Evolutionary conservation across 75 land plant species (phyloP).

Genomic region (Isoetes taiwanensis): DNA sequence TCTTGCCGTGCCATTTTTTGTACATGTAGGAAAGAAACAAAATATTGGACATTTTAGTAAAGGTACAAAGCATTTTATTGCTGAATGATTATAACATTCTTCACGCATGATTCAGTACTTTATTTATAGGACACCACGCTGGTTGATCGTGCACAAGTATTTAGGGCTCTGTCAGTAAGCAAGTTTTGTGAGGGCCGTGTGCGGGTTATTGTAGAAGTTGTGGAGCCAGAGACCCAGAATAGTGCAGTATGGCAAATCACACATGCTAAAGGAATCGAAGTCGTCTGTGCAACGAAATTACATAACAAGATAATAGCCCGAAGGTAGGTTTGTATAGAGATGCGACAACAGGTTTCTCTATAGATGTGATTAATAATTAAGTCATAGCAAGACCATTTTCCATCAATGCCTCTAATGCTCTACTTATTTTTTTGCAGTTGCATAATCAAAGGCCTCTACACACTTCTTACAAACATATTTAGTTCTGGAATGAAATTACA

Average conservation of each 20-base stretch:
- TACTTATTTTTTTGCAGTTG: constrained; percentile 7
- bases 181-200: constrained; percentile 11
- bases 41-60: too few species aligned
- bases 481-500: constrained; percentile 5
- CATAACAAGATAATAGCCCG: constrained; percentile 22
- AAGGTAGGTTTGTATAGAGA: constrained; percentile 10
- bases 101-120: too few species aligned
- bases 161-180: constrained; percentile 21
- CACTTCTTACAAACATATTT: constrained; percentile 11
- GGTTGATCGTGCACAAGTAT: constrained; percentile 18
- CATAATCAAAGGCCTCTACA: constrained; percentile 10
- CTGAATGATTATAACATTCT: too few species aligned
- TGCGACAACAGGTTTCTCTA: too few species aligned
- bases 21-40: too few species aligned
- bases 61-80: too few species aligned
- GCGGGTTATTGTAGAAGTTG: constrained; percentile 21
- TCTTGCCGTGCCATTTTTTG: too few species aligned
- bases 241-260: constrained; percentile 20
- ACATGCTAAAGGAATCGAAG: constrained; percentile 12
- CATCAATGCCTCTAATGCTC: background rate
- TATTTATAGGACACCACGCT: constrained; percentile 16
- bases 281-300: constrained; percentile 13
- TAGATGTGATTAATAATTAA: too few species aligned
- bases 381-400: too few species aligned
- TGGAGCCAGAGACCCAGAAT: constrained; percentile 17